phyloP scores from a whole-genome alignment of 805 yeast genomes.

The Kazachstania bromeliacearum region DNA sequence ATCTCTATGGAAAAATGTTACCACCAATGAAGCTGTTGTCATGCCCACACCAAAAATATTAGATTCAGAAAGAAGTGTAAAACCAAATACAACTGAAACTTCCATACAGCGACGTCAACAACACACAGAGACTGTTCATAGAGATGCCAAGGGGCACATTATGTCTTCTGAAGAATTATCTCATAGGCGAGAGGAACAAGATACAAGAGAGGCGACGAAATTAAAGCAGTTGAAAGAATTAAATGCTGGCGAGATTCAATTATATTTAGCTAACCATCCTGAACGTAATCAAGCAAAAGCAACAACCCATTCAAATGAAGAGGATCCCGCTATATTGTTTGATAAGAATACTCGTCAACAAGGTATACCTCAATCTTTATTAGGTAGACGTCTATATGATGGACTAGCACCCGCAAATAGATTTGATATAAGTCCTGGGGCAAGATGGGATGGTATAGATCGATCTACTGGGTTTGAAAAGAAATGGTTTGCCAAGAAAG shows the following conservation, averaged over 20 bases:
- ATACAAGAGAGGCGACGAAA: constrained; percentile 21
- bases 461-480: constrained; percentile 82
- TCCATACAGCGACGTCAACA: no score
- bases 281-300: neutral
- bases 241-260: constrained; percentile 30
- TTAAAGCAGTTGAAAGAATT: constrained; percentile 31
- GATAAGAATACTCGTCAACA: constrained; percentile 16
- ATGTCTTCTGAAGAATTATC: constrained; percentile 27
- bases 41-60: constrained; percentile 9
- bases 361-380: constrained; percentile 11
- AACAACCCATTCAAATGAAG: constrained; percentile 20
- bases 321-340: constrained; percentile 57
- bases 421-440: constrained; percentile 69
- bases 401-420: constrained; percentile 51
- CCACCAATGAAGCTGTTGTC: constrained; percentile 17
- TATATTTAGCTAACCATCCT: constrained; percentile 22
- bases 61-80: neutral
- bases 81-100: no score
- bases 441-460: constrained; percentile 87
- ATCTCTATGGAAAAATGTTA: constrained; percentile 23
- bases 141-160: constrained; percentile 54
- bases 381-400: constrained; percentile 48
- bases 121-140: constrained; percentile 36
- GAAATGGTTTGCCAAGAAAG: constrained; percentile 41
- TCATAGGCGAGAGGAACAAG: constrained; percentile 21